Conservation (phyloP, 306 rosid genomes). For the Glycine soja region DNA sequence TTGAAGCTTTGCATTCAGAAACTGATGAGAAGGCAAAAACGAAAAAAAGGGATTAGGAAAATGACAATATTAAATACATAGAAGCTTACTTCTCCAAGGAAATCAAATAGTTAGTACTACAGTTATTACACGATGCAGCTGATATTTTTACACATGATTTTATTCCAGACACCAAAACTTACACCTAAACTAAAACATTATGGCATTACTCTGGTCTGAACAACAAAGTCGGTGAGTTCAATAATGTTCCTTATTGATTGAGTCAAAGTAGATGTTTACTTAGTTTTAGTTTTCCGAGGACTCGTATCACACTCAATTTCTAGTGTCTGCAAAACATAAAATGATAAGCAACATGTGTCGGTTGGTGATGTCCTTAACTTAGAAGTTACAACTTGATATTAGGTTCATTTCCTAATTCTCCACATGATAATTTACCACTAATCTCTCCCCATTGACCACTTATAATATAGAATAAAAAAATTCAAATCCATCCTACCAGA, state of each 20-base stretch:
- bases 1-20: conserved; percentile 55
- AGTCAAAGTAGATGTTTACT: conserved; percentile 37
- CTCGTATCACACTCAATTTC: conserved; percentile 37
- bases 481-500: conserved; percentile 35
- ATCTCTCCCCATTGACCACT: conserved; percentile 41
- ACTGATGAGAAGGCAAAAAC: conserved; percentile 44
- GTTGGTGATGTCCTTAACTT: conserved; percentile 34
- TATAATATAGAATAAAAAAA: neutral
- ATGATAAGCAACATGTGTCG: conserved; percentile 40
- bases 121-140: conserved; percentile 7
- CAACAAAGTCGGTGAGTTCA: conserved; percentile 29
- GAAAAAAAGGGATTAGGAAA: conserved; percentile 47
- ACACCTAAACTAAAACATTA: neutral
- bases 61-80: conserved; percentile 17
- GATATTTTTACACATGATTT: conserved; percentile 1
- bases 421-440: conserved; percentile 5
- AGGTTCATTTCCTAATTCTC: conserved; percentile 40
- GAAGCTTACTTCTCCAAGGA: conserved; percentile 23
- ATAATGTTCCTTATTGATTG: conserved; percentile 30
- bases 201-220: conserved; percentile 19
- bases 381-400: conserved; percentile 8
- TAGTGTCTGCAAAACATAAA: conserved; percentile 22
- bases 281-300: conserved; percentile 26
- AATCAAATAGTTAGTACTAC: conserved; percentile 13
- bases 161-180: conserved; percentile 4